A percentile compares a stretch with the other conserved stretches of the same genome.
phyloP scores from a whole-genome alignment of 352 stramenopile species.

The Globisporangium polare region DNA sequence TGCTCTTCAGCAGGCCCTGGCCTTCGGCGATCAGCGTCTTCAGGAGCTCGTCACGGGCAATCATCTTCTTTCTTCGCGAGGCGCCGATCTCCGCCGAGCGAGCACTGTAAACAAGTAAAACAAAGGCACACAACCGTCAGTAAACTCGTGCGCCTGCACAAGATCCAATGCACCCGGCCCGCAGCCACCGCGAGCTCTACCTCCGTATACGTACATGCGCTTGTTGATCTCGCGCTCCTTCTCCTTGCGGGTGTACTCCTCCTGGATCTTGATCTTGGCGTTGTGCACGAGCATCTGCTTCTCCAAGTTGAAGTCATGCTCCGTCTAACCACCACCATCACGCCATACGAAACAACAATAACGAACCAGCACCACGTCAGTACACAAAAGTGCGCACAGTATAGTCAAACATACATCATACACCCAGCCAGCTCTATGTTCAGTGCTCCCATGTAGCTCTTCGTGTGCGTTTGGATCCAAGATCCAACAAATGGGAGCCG shows the following conservation, averaged over 20 bases:
- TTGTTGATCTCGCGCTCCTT: conserved; percentile 96
- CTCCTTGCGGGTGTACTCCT: conserved; percentile 97
- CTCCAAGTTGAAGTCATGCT: conserved; percentile 99
- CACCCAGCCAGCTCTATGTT: neutral
- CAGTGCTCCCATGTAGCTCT: neutral
- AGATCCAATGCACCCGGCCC: neutral
- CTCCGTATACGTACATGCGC: conserved; percentile 55
- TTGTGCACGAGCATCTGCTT: conserved; percentile 99
- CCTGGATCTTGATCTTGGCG: conserved; percentile 97
- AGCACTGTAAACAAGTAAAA: conserved; percentile 31
- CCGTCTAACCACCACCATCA: conserved; percentile 80
- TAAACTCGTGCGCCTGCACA: neutral
- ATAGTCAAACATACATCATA: neutral
- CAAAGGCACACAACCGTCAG: neutral
- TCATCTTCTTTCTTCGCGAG: conserved; percentile 97
- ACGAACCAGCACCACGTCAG: neutral
- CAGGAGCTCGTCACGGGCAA: conserved; percentile 87
- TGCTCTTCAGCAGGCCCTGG: conserved; percentile 43
- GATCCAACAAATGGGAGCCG: conserved; percentile 3
- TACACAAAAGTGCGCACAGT: neutral
- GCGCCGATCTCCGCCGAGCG: conserved; percentile 93
- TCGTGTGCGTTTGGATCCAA: conserved; percentile 2
- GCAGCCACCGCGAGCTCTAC: neutral
- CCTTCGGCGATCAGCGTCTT: conserved; percentile 77
- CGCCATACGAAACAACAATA: conserved; percentile 7